Conservation (phyloP, 176 grass and related monocot genomes). For the Calamus simplicifolius region DNA sequence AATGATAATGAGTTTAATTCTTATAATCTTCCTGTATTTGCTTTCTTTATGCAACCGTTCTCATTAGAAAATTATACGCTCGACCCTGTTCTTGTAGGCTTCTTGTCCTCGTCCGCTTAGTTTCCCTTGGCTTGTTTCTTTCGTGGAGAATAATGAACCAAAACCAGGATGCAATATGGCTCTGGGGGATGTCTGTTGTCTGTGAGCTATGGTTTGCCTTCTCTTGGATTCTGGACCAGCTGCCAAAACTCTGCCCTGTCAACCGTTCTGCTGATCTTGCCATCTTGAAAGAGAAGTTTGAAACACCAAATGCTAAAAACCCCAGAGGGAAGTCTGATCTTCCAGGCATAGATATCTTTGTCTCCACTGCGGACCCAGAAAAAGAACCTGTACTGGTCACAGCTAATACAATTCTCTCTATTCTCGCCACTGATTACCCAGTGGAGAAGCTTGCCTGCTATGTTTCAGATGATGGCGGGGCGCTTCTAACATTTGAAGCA, state of each 20-base stretch:
- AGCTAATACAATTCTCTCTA: conserved; percentile 91
- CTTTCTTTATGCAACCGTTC: background rate
- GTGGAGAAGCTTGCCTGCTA: conserved; percentile 97
- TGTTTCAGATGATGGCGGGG: conserved; percentile 86
- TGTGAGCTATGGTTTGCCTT: conserved; percentile 97
- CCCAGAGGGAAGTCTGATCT: conserved; percentile 84
- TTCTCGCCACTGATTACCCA: conserved; percentile 81
- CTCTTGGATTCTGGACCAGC: conserved; percentile 94
- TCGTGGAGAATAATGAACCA: conserved; percentile 81
- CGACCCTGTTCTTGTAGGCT: conserved; percentile 29
- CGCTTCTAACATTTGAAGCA: conserved; percentile 89
- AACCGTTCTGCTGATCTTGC: conserved; percentile 81
- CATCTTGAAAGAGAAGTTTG: conserved; percentile 89
- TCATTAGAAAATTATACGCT: background rate
- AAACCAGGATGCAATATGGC: conserved; percentile 76
- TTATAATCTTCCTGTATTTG: background rate
- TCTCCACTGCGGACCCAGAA: conserved; percentile 88
- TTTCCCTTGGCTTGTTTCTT: conserved; percentile 68
- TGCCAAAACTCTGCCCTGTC: conserved; percentile 86
- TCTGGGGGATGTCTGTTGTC: conserved; percentile 89
- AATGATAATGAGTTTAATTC: background rate
- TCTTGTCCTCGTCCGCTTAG: conserved; percentile 65
- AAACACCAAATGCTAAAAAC: conserved; percentile 55
- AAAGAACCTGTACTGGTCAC: conserved; percentile 96
- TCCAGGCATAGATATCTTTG: conserved; percentile 77